Conservation (phyloP, 2,329 filamentous ascomycete genomes). For the Aspergillus pseudonomiae region DNA sequence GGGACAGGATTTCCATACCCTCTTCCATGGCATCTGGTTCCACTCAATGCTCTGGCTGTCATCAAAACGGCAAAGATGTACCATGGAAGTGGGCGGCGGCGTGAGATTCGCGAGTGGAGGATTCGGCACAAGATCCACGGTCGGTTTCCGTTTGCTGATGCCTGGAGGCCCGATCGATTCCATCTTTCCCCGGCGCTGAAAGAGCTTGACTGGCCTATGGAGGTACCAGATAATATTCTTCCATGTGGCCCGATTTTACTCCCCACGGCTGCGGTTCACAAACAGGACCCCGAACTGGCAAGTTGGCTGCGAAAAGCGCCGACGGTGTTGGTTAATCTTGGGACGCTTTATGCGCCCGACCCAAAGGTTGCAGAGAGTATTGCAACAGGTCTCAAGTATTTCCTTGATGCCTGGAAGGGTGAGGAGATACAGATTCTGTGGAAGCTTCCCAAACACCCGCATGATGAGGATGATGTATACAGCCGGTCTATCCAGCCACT, state of each 20-base stretch:
- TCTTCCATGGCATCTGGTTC: constrained; percentile 48
- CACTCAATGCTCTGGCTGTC: constrained; percentile 47
- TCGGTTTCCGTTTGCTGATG: constrained; percentile 31
- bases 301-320: constrained; percentile 48
- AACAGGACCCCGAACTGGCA: constrained; percentile 47
- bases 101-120: constrained; percentile 27
- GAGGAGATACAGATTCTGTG: constrained; percentile 40
- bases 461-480: constrained; percentile 25
- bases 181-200: constrained; percentile 34
- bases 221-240: constrained; percentile 45
- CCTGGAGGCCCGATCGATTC: constrained; percentile 30
- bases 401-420: constrained; percentile 36
- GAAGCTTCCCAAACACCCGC: constrained; percentile 38
- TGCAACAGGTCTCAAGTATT: constrained; percentile 38
- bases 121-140: constrained; percentile 30
- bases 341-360: constrained; percentile 41
- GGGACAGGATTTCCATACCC: constrained; percentile 52
- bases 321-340: constrained; percentile 55
- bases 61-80: constrained; percentile 32
- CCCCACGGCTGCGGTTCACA: constrained; percentile 32
- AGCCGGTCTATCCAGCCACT: constrained; percentile 27
- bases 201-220: constrained; percentile 47
- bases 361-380: constrained; percentile 45
- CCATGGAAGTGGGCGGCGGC: constrained; percentile 26
- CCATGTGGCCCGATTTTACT: constrained; percentile 54